Conservation (phyloP, 116 monocot genomes). For the Papilionanthe hybrid region DNA sequence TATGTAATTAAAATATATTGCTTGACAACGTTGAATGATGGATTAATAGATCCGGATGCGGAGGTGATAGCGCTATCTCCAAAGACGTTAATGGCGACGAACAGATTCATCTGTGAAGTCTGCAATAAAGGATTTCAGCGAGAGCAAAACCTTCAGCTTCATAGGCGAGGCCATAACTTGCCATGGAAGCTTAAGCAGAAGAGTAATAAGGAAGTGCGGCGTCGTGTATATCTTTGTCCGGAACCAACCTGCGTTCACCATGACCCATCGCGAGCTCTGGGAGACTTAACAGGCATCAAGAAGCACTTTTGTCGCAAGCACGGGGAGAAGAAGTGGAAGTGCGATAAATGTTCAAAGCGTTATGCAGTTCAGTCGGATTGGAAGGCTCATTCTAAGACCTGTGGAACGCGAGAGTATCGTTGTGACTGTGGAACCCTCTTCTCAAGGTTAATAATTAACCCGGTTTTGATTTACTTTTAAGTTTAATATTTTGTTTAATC, state of each 20-base stretch:
- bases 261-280: constrained; percentile 40
- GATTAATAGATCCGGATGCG: constrained; percentile 36
- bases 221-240: constrained; percentile 43
- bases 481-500: not conserved
- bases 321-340: constrained; percentile 59
- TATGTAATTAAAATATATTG: too few species aligned
- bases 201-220: constrained; percentile 24
- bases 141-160: constrained; percentile 52
- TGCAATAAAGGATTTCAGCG: constrained; percentile 38
- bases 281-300: constrained; percentile 48
- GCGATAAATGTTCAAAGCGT: constrained; percentile 51
- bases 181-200: constrained; percentile 53
- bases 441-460: constrained; percentile 26
- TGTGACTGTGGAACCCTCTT: constrained; percentile 54
- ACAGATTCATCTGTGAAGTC: constrained; percentile 33
- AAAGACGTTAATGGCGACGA: constrained; percentile 30
- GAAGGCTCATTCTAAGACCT: constrained; percentile 48
- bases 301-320: constrained; percentile 49
- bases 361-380: constrained; percentile 53
- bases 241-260: constrained; percentile 46
- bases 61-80: constrained; percentile 42
- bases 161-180: constrained; percentile 43
- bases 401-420: constrained; percentile 47
- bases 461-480: too few species aligned
- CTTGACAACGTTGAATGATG: not conserved